Conservation (phyloP, 768 basidiomycete genomes). For the Wakefieldia striispora region DNA sequence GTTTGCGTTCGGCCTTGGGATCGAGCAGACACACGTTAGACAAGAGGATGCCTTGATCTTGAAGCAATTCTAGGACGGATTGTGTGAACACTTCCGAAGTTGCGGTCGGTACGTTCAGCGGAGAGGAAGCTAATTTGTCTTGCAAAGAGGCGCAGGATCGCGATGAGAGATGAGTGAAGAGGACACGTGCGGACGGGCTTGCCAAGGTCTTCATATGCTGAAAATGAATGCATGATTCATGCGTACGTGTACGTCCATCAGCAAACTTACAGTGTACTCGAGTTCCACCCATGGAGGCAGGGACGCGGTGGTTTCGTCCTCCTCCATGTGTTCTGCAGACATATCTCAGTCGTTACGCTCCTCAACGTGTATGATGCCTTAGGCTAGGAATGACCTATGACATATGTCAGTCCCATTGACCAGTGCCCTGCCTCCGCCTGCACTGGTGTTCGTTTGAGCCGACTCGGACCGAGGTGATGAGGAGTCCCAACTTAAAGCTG, state of each 20-base stretch:
- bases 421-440: neutral
- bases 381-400: constrained; percentile 46
- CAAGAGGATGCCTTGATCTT: constrained; percentile 33
- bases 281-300: constrained; percentile 90
- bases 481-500: too few relatives aligned
- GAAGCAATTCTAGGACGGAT: constrained; percentile 15
- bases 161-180: constrained; percentile 87
- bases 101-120: constrained; percentile 11
- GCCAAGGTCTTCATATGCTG: constrained; percentile 86
- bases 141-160: constrained; percentile 58
- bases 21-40: constrained; percentile 89
- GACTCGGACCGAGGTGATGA: neutral
- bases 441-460: neutral
- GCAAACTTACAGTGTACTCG: constrained; percentile 73
- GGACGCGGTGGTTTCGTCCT: constrained; percentile 75
- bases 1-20: constrained; percentile 70
- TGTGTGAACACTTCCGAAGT: constrained; percentile 26
- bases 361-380: neutral
- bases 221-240: neutral
- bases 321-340: constrained; percentile 85
- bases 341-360: constrained; percentile 2
- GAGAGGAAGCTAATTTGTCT: constrained; percentile 17
- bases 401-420: constrained; percentile 50
- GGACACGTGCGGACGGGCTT: constrained; percentile 58
- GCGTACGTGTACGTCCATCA: too few relatives aligned